These are phyloP conservation scores for Telopea speciosissima DNA, from an alignment of 177 flowering plant genomes.

Conservation along the genomic window DNA sequence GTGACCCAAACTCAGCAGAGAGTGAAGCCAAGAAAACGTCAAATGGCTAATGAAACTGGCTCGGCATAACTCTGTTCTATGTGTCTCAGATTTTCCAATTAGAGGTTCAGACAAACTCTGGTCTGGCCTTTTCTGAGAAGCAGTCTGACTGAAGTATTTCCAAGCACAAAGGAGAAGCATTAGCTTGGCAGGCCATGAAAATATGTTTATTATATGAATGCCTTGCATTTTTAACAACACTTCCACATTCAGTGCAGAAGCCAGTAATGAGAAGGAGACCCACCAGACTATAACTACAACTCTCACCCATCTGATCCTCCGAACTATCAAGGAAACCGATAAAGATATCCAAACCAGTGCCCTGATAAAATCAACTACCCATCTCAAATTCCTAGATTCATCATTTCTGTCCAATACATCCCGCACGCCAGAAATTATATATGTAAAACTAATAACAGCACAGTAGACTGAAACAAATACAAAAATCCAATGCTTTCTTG, in stretches of 20 bases:
- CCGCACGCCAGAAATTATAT: constrained; percentile 30
- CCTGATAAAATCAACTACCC: constrained; percentile 31
- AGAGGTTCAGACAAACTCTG: constrained; percentile 42
- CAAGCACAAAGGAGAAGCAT: constrained; percentile 53
- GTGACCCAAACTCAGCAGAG: constrained; percentile 57
- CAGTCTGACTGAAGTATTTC: constrained; percentile 15
- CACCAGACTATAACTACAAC: constrained; percentile 49
- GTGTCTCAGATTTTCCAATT: constrained; percentile 13
- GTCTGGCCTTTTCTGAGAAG: constrained; percentile 12
- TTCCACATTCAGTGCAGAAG: constrained; percentile 38
- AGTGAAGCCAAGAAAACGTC: constrained; percentile 74
- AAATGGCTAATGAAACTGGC: constrained; percentile 38
- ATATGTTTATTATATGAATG: constrained; percentile 29
- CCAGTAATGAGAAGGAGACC: constrained; percentile 38
- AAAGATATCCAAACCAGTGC: constrained; percentile 55
- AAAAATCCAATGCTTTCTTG: constrained; percentile 27
- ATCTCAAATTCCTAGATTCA: constrained; percentile 14
- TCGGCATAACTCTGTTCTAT: constrained; percentile 11
- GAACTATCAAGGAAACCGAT: constrained; percentile 36
- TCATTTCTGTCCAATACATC: constrained; percentile 11
- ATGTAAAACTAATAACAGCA: constrained; percentile 32
- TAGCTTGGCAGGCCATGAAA: constrained; percentile 45
- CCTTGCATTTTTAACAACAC: constrained; percentile 17
- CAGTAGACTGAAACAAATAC: constrained; percentile 41
- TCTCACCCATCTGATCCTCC: constrained; percentile 28